phyloP scores from a whole-genome alignment of 257 asterid genomes.

The Primulina tabacum region DNA sequence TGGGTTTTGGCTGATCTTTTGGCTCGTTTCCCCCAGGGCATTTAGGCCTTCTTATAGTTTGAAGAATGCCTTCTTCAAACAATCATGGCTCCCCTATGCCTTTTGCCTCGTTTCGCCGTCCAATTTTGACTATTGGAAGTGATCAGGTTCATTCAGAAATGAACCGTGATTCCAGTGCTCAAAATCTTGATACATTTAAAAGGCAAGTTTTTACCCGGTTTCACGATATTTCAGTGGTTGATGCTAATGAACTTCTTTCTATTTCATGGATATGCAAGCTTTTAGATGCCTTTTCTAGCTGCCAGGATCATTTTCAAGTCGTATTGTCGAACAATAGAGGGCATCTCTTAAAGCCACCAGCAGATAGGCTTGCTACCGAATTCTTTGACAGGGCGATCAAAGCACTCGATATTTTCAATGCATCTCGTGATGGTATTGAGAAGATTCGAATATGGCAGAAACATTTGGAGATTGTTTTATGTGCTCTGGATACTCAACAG shows the following conservation, averaged over 20 bases:
- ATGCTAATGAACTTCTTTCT: constrained; percentile 65
- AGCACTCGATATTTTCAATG: constrained; percentile 85
- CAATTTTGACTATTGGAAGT: constrained; percentile 50
- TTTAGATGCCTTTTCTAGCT: constrained; percentile 51
- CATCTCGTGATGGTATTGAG: constrained; percentile 86
- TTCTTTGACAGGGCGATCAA: constrained; percentile 71
- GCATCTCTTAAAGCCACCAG: constrained; percentile 46
- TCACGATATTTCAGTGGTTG: constrained; percentile 49
- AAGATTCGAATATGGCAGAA: constrained; percentile 74
- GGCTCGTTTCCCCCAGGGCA: constrained; percentile 20
- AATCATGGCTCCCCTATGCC: constrained; percentile 55
- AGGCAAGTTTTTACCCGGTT: constrained; percentile 49
- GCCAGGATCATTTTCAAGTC: constrained; percentile 60
- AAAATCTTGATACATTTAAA: constrained; percentile 55
- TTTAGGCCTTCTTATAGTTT: constrained; percentile 26
- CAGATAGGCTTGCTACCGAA: constrained; percentile 57
- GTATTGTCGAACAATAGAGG: constrained; percentile 42
- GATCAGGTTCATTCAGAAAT: constrained; percentile 67
- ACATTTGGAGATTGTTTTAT: constrained; percentile 62
- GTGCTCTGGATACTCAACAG: constrained; percentile 50
- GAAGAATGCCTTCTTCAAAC: constrained; percentile 71
- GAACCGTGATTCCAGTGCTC: constrained; percentile 39
- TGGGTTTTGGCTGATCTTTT: constrained; percentile 11
- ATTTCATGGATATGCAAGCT: constrained; percentile 76
- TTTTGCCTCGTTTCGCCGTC: constrained; percentile 79